Conservation (phyloP, 768 basidiomycete genomes). For the Termitomyces sp. region DNA sequence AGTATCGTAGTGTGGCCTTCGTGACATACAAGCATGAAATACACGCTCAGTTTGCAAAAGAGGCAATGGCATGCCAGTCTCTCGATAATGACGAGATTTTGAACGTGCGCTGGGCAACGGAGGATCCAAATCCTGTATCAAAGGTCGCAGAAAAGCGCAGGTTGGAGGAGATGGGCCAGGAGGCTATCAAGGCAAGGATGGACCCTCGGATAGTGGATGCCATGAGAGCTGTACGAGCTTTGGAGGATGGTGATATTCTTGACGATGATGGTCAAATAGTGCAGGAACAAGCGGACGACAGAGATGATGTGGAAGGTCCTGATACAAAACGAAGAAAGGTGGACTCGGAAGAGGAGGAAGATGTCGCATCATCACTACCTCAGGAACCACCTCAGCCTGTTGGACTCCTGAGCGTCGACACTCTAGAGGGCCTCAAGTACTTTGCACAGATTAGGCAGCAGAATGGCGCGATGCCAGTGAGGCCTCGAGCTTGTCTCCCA, state of each 20-base stretch:
- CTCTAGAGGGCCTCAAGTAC: conserved; percentile 85
- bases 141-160: conserved; percentile 83
- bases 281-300: conserved; percentile 18
- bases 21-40: conserved; percentile 89
- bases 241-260: conserved; percentile 73
- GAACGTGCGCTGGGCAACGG: conserved; percentile 98
- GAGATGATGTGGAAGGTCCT: conserved; percentile 29
- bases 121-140: conserved; percentile 92
- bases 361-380: conserved; percentile 15
- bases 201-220: conserved; percentile 89
- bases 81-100: conserved; percentile 96
- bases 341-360: conserved; percentile 15
- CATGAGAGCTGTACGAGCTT: conserved; percentile 75
- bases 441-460: conserved; percentile 83
- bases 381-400: conserved; percentile 29
- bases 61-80: conserved; percentile 98
- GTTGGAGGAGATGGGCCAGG: conserved; percentile 78
- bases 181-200: conserved; percentile 80
- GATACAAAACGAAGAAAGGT: conserved; percentile 31
- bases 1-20: conserved; percentile 94
- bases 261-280: conserved; percentile 33
- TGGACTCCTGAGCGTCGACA: conserved; percentile 76
- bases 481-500: conserved; percentile 24
- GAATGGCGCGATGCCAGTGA: conserved; percentile 35
- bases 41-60: conserved; percentile 93